Evolutionary conservation across 306 rosid genomes (phyloP), one percentile per base, ranked within the genome.

Genomic region (Cicer arietinum): DNA sequence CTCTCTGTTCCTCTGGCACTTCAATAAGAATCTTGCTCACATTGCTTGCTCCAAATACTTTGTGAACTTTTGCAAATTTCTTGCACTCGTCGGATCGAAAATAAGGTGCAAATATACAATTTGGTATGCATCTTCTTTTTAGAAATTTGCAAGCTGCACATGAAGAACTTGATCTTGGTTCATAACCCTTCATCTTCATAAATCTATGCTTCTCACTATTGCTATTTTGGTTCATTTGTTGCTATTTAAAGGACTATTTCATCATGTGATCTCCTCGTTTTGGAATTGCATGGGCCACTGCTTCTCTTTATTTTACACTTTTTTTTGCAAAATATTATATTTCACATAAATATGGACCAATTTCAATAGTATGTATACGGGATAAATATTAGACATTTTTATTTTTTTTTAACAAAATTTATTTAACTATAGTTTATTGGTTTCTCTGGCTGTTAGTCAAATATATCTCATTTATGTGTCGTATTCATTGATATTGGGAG

Each of bases 1-100:
- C 97, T 0, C 96, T 79, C 6, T 89, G 97, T 58, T 91, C 93
- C 63, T 87, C 93, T 0, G 97, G 92, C 8, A 94, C 98, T 72
- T 91, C 96, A 0, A 67, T 74, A 3, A 94, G 87, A 85, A 94
- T 90, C 91, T 90, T 94, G 89, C 98, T 91, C 54, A 90, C 98
- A 76, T 91, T 94, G 88, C 98, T 94, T 2, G 98, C 98, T 12
- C 98, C 97, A 35, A 94, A 94, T 1, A 94, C 98, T 77, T 94
- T 94, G 81, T 94, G 98, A 1, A 94, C 97, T 10, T 94, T 88
- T 2, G 97, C 94, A 7, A 94, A 94, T 52, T 90, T 94, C 78
- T 79, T 86, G 1, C 94, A 84, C 85, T 94, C 98, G 20, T 94
- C 94, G 3, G 96, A 82, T 47, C 82, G 86, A 12, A 94, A 91